Percentiles rank a stretch among this genome's conserved stretches.
Evolutionary conservation across 352 stramenopile species (phyloP).

Genomic region (Pythium periplocum): DNA sequence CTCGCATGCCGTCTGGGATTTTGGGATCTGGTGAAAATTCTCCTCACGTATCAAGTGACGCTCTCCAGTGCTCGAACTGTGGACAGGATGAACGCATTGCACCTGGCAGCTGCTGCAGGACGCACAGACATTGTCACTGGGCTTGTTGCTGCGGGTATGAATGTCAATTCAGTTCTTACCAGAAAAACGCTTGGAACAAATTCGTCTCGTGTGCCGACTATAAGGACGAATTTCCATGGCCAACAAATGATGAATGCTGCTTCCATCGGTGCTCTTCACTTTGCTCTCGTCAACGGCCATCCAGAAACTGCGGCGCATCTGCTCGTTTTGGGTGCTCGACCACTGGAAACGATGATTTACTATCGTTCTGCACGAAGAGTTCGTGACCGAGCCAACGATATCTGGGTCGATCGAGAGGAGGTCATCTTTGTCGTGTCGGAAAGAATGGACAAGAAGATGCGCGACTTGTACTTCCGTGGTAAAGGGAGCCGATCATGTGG

Average conservation of each 20-base stretch:
- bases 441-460: constrained; percentile 6
- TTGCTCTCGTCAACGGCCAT: constrained; percentile 47
- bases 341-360: constrained; percentile 28
- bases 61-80: constrained; percentile 33
- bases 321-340: constrained; percentile 44
- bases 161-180: constrained; percentile 35
- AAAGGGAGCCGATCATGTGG: background rate
- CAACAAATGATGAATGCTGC: no score
- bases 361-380: background rate
- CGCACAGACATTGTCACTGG: constrained; percentile 34
- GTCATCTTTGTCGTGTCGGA: constrained; percentile 10
- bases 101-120: constrained; percentile 43
- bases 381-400: background rate
- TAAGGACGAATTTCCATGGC: no score
- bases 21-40: constrained; percentile 35
- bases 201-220: no score
- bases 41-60: constrained; percentile 46
- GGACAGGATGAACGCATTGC: constrained; percentile 35
- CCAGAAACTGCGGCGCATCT: constrained; percentile 47
- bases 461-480: constrained; percentile 8
- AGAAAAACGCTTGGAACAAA: no score
- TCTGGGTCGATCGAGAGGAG: background rate
- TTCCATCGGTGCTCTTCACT: constrained; percentile 35
- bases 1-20: constrained; percentile 40
- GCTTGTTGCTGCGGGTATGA: constrained; percentile 44